Evolutionary conservation across 2,329 filamentous ascomycete genomes (phyloP), one percentile per base, ranked within the genome.

Genomic region (Beauveria bassiana): DNA sequence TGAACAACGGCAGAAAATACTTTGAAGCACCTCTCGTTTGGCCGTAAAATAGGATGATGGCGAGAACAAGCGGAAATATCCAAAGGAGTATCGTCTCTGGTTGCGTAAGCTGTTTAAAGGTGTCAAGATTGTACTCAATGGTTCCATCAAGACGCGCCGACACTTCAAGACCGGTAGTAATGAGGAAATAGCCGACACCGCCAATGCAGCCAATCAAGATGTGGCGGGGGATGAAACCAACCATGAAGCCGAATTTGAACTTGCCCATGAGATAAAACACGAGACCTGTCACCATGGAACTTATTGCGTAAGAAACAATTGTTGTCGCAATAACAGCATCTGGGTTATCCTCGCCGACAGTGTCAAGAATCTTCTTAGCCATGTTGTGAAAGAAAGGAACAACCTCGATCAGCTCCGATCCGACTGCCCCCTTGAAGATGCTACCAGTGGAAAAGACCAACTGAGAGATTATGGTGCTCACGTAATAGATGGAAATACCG

Each of bases 311-410:
- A 1, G 95, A 86, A 2, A 93, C 86, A 68, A 99, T 96, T 2
- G 93, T 96, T 0, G 95, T 99, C 34, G 95, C 93, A 65, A 97
- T 89, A 52, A 99, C 88, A 3, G 91, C 89, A 68, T 95, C 87
- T 1, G 90, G 86, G 28, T 95, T 86, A 22, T 93, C 86, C 64
- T 89, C 85, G 18, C 93, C 91, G 65, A 99, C 87, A 49, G 83
- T 80, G 16, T 80, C 79, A 66, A 95, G 86, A 70, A 98, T 97
- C 34, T 89, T 93, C 65, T 88, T 86, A 0, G 95, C 93, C 93
- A 99, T 99, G 70, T 93, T 96, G 76, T 99, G 95, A 72, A 99
- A 98, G 77, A 99, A 99, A 0, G 93, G 95, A 1, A 99, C 93
- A 1, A 98, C 93, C 76, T 99, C 95, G 66, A 98, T 99, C 86